Evolutionary conservation across 2,329 filamentous ascomycete genomes (phyloP).

Genomic region (Ascochyta viciae-villosae): DNA sequence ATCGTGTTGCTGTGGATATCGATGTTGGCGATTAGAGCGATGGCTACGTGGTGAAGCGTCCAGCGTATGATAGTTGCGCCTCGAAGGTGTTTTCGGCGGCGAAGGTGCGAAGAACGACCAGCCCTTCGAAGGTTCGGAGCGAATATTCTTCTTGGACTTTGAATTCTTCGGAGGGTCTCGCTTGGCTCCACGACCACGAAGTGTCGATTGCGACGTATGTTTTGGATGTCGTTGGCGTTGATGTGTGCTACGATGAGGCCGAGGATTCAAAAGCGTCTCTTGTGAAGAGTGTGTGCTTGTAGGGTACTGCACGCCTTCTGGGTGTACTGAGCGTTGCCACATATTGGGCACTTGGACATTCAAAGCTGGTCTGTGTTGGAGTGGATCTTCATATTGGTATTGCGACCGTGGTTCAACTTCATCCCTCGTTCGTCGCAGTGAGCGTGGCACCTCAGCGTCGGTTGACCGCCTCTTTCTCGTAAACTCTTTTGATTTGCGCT

Average conservation of each 20-base stretch:
- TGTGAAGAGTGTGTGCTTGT: constrained; percentile 40
- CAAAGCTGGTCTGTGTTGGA: constrained; percentile 30
- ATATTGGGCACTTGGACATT: constrained; percentile 38
- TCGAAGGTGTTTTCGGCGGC: constrained; percentile 36
- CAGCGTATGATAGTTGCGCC: constrained; percentile 35
- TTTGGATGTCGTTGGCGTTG: constrained; percentile 43
- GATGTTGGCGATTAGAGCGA: constrained; percentile 37
- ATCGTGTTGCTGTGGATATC: constrained; percentile 22
- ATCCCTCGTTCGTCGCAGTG: constrained; percentile 33
- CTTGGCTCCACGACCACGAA: constrained; percentile 47
- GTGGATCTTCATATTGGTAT: constrained; percentile 23
- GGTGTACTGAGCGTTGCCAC: constrained; percentile 38
- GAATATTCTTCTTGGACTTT: constrained; percentile 40
- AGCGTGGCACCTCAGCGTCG: constrained; percentile 32
- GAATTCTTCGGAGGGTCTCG: constrained; percentile 43
- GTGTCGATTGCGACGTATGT: constrained; percentile 42
- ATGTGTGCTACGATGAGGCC: constrained; percentile 44
- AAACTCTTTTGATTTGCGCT: constrained; percentile 40
- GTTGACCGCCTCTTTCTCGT: constrained; percentile 34
- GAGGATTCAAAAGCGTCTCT: constrained; percentile 46
- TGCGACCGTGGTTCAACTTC: constrained; percentile 30
- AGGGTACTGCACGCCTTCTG: constrained; percentile 20
- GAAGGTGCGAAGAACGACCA: constrained; percentile 44
- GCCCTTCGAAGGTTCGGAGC: constrained; percentile 32
- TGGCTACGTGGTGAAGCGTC: constrained; percentile 40